Evolutionary conservation across 257 asterid species (phyloP), one percentile per base, ranked within the genome.

Genomic region (Solanum tarijense): DNA sequence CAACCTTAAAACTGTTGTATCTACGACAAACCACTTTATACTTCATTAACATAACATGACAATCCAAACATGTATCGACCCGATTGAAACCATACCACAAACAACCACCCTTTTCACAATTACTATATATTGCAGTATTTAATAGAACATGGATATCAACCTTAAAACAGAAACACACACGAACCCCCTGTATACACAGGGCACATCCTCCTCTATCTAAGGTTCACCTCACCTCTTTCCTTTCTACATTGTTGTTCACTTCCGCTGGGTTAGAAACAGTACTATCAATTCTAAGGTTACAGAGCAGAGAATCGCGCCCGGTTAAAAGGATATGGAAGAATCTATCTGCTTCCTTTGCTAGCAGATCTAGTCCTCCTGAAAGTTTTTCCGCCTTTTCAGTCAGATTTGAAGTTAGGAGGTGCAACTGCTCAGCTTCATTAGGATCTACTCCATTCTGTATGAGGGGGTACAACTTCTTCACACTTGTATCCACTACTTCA

Each of bases 301-400:
- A 89, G 4, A 96, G 96, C 89, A 95, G 92, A n/a, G 98, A 94
- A 71, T 94, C 95, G 1, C 98, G 96, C 31, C 99, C 99, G 0
- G 86, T 90, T 25, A 96, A 89, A 89, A 96, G 95, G 25, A 95
- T 95, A 84, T 92, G 94, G 92, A 96, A 96, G 90, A 96, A 95
- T 79, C 91, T 85, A 85, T 95, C 98, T 12, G 94, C 94, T 65
- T 94, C 98, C 93, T 93, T 94, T 1, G 93, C 98, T 18, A 96
- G 94, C 83, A 89, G 86, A 91, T 95, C 96, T 14, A 96, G 89
- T 87, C 96, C 98, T 16, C 72, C 87, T 3, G 98, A 93, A 82
- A 95, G 94, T 65, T 90, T 78, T 9, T 89, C 94, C 5, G 92
- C 93, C 6, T 88, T 87, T 72, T 88, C 90, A 16, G 93, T 90